Evolutionary conservation across 139 green algal species (phyloP).

Genomic region (Chlamydomonas incerta): DNA sequence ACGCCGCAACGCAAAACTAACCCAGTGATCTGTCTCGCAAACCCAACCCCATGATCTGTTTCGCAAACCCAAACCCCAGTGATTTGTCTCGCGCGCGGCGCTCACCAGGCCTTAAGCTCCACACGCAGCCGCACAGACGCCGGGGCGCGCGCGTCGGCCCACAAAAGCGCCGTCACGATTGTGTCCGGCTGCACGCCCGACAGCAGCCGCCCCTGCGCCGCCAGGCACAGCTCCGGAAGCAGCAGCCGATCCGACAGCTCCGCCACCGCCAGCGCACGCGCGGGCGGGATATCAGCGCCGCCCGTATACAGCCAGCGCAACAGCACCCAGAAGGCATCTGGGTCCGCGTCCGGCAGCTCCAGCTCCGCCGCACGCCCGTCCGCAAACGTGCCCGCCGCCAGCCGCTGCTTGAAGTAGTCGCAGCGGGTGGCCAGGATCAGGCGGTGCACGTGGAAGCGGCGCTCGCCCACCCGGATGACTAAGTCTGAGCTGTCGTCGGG

Average conservation of each 20-base stretch:
- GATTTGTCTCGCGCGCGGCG: no score
- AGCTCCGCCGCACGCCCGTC: not conserved
- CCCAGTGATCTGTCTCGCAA: no score
- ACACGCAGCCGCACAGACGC: not conserved
- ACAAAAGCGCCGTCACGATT: not conserved
- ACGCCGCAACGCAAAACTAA: no score
- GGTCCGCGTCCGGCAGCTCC: not conserved
- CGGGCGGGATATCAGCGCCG: not conserved
- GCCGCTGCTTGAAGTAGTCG: conserved; percentile 14
- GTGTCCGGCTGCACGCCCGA: not conserved
- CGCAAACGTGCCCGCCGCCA: conserved; percentile 4
- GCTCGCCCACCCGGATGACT: not conserved
- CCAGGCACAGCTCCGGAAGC: conserved; percentile 4
- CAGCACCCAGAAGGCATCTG: not conserved
- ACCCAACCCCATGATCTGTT: no score
- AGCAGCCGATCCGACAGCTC: conserved; percentile 28
- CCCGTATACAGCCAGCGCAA: conserved; percentile 10
- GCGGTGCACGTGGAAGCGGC: not conserved
- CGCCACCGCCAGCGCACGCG: not conserved
- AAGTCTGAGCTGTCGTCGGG: not conserved
- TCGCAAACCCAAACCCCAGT: no score
- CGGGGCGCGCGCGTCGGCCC: not conserved
- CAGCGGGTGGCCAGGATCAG: not conserved
- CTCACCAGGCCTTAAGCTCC: conserved; percentile 1
- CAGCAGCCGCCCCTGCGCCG: not conserved